Base-by-base conservation (phyloP, 495 filamentous ascomycete species). In the Cercophora scortea region DNA sequence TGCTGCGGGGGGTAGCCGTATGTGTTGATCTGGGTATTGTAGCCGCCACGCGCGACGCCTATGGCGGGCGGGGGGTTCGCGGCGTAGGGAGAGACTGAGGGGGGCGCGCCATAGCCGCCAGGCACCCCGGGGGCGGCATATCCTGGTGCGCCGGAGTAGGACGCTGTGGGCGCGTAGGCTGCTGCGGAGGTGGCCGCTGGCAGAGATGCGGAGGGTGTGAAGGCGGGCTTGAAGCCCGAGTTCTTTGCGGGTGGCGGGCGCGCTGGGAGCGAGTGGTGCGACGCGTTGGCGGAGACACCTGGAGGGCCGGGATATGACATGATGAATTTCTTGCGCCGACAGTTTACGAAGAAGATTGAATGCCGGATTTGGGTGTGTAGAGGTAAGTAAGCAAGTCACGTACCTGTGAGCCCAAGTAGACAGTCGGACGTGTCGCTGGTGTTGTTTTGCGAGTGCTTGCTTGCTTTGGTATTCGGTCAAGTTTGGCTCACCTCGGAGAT, bases 251-350 rank as follows among this genome's bases (percentile, higher is more conserved):
- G 82, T 15, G 90, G 90, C 32, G 90, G 90, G 32, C 89, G 86
- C 45, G 91, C 83, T 45, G 91, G 91, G 36, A 96, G 85, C 47
- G 87, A 81, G 74, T 83, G 48, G 72, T 77, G 72, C 78, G 79
- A 57, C 62, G 66, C 44, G 51, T 61, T 69, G 53, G 70, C 68
- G 60, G 78, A 81, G 62, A 86, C 79, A 85, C 89, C 89, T 87
- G 90, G 88, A 84, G 88, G 88, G 61, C 88, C 87, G 63, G 88
- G 87, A 79, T 90, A 90, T 70, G 90, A 85, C 90, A 95, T 94
- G 85, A 87, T 90, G 87, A 90, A 90, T 73, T 81, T 78, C 70
- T 72, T 77, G 75, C 72, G 77, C 43, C 68, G 58, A 64, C 45
- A 55, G 61, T 25, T 25, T 25, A 25, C 25, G 25, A 25, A 25